Conservation (phyloP, 1,139 yeast genomes). For the Kluyveromyces marxianus region DNA sequence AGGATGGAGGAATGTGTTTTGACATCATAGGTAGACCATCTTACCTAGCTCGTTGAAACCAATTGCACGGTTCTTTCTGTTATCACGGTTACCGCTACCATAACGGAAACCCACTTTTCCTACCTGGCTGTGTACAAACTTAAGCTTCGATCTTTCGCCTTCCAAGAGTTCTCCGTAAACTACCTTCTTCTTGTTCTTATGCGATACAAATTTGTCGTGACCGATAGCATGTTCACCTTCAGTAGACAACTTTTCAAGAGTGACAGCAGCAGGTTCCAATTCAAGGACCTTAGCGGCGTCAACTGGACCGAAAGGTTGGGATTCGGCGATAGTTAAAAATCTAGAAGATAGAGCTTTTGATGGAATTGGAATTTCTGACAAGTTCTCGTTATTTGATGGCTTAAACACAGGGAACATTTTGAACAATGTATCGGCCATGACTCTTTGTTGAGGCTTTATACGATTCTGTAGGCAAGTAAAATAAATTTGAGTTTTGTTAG, state of each 20-base stretch:
- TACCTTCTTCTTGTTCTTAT: constrained; percentile 17
- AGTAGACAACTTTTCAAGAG: constrained; percentile 59
- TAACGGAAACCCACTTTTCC: constrained; percentile 88
- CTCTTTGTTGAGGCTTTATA: constrained; percentile 44
- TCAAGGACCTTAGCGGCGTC: constrained; percentile 88
- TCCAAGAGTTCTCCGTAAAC: constrained; percentile 31
- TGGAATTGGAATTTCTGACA: constrained; percentile 93
- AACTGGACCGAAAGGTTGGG: constrained; percentile 94
- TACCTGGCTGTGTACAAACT: constrained; percentile 66
- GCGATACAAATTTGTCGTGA: constrained; percentile 15
- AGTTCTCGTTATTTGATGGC: constrained; percentile 48
- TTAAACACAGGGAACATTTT: constrained; percentile 74
- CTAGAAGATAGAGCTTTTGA: constrained; percentile 75
- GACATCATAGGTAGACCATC: constrained; percentile 37
- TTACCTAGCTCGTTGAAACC: constrained; percentile 69
- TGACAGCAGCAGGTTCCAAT: constrained; percentile 76
- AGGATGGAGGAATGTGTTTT: neutral
- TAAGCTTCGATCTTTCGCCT: constrained; percentile 59
- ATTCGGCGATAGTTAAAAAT: constrained; percentile 84
- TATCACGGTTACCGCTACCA: constrained; percentile 86
- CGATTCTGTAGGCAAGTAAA: constrained; percentile 31
- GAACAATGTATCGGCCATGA: constrained; percentile 56
- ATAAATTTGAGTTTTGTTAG: constrained; percentile 9
- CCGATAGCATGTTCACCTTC: constrained; percentile 41
- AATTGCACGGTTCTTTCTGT: constrained; percentile 74